Evolutionary conservation across 1,139 yeast species (phyloP), one percentile per base, ranked within the genome.

Genomic region (Ashbya aceris): DNA sequence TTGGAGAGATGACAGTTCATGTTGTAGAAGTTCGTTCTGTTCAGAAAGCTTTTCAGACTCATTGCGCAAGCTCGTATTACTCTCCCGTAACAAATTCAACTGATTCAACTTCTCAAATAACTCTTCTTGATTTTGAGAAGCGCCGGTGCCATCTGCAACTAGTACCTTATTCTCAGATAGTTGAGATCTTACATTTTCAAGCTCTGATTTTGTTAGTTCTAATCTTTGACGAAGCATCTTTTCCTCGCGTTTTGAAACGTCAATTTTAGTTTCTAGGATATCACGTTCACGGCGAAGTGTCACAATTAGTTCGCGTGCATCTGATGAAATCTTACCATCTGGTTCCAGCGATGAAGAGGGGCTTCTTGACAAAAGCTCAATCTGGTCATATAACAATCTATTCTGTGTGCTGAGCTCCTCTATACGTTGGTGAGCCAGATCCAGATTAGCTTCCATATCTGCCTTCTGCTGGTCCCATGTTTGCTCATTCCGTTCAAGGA

Each of bases 231-330:
- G 61, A 40, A 50, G 47, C 28, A 55, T 50, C 32, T 51, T 54
- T 44, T 59, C 51, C 31, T 62, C 65, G 35, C 62, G 53, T 11
- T 54, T 45, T 8, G 60, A 51, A 23, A 71, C 65, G 8, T 71
- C 70, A 26, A 76, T 66, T 51, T 79, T 82, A 13, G 78, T 73
- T 43, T 79, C 84, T 1, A 79, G 70, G 4, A 79, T 69, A 48
- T 86, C 95, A 57, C 83, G 83, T 53, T 85, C 95, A 48, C 83
- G 78, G 40, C 89, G 79, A 45, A 86, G 67, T 52, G 74, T 79
- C 7, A 70, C 61, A 33, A 86, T 65, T 30, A 86, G 71, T 49
- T 80, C 81, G 43, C 76, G 73, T 6, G 56, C 50, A 31, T 49
- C 59, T n/a, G 53, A 60, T 9, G 37, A 20, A 10, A 10, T 34